phyloP scores from a whole-genome alignment of 306 rosid species.

The Cicer arietinum region DNA sequence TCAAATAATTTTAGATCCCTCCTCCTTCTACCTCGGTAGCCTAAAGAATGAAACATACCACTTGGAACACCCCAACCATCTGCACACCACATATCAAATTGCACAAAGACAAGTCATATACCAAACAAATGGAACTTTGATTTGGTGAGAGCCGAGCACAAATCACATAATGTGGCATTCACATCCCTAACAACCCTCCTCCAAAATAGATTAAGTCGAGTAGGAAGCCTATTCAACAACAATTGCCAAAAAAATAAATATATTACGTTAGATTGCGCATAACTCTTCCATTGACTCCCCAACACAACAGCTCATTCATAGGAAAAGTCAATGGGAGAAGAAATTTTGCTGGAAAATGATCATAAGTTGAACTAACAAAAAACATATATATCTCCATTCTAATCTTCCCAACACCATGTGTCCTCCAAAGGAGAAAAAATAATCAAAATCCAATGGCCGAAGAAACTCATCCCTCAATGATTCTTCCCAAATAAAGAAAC shows the following conservation, averaged over 20 bases:
- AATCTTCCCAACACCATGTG: too few relatives aligned
- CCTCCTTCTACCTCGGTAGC: too few relatives aligned
- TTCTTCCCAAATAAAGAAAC: neutral
- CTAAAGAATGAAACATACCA: neutral
- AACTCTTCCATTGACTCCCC: neutral
- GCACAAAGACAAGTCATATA: neutral
- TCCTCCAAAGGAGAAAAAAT: neutral
- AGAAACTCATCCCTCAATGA: neutral
- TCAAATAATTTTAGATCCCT: too few relatives aligned
- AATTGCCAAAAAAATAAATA: neutral
- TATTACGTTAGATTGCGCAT: neutral
- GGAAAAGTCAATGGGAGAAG: neutral
- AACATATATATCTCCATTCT: neutral
- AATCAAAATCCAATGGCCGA: neutral
- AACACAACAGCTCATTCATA: neutral
- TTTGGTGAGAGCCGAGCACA: neutral
- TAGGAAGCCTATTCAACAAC: neutral
- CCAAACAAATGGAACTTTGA: neutral
- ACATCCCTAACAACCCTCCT: neutral
- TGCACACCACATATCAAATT: neutral
- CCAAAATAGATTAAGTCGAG: neutral
- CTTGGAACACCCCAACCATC: neutral
- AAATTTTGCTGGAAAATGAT: neutral
- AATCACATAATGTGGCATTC: neutral
- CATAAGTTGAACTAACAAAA: neutral